Base-by-base conservation (phyloP, 2,329 filamentous ascomycete genomes). In the Claviceps fusiformis region DNA sequence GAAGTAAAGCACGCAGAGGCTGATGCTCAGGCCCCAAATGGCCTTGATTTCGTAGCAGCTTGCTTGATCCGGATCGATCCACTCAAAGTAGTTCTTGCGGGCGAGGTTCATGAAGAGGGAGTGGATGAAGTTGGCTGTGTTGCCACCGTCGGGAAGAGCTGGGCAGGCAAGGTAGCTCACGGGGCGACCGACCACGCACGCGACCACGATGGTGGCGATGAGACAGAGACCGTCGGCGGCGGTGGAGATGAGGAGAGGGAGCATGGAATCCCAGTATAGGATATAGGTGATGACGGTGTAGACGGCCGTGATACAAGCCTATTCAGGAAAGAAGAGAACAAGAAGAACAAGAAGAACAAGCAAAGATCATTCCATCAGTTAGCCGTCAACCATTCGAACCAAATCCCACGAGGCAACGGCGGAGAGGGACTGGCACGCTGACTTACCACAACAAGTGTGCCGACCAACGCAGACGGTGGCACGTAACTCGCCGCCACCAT, bases 41-140 rank as follows among this genome's bases (percentile, higher is more conserved):
- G 86, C 81, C 77, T 95, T 95, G 68, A 90, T 83, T 74, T 93
- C 83, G 64, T 84, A 82, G 73, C 91, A 96, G 55, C 87, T 86
- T 19, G 78, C 68, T 67, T 75, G 76, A 61, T 75, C 76, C 4
- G 74, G 72, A 54, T 75, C 74, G 27, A 76, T 74, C 69, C 79
- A 78, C 48, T 73, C 65, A 53, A 75, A 71, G 44, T 60, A 59
- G 59, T 63, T 61, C 51, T 61, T 58, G 55, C 63, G 62, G 64
- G 37, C 59, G 55, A 69, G 65, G 59, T 76, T 71, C 63, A 69
- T 68, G 59, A 68, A 67, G 24, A 73, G 69, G 5, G 73, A 71
- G 55, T 70, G 65, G 55, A 79, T 67, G 57, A 78, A 75, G 58
- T 68, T 70, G 54, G 70, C 69, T 17, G 72, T 71, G 51, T 71